Base-by-base conservation (phyloP, 2,329 filamentous ascomycete species). In the Fusarium tjaetaba region DNA sequence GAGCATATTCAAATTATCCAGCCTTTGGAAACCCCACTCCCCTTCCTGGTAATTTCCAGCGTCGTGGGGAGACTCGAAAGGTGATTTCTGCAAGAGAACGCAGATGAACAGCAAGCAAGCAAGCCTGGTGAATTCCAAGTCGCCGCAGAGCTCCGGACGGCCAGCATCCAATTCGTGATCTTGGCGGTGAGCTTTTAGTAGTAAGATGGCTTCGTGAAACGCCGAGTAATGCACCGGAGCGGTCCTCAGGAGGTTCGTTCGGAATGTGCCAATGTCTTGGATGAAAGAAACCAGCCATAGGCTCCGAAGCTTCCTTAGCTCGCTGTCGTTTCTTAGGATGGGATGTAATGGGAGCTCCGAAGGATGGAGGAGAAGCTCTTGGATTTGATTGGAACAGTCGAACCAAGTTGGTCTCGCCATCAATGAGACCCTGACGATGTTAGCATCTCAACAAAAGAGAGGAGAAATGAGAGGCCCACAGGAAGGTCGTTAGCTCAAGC, bases 371-470 rank as follows among this genome's bases (percentile, higher is more conserved):
- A 51, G 62, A 1, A 66, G 24, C 3, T 65, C 63, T 39, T 65
- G 41, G 14, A 66, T 65, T 30, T 66, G 63, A 11, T 66, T 66
- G 9, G 63, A 66, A 45, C 63, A 66, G 10, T 66, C 60, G 15
- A 66, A 49, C 63, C 63, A 66, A 11, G 49, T 65, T 1, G 63
- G 63, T 7, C 53, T 65, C 11, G 42, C 36, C 60, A 65, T 66
- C 6, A 49, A 52, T 1, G 63, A 66, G 11, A 53, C 63, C 60
- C 62, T 22, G 14, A 22, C 4, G 6, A 28, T 41, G 18, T 56
- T 14, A 57, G 60, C 28, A 14, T 20, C 24, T 38, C 30, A 48
- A 56, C 22, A 49, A 20, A 20, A 22, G 0, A 18, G 24, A 14
- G 28, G 11, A 16, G 36, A 30, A 28, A 14, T 30, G 24, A 18